Percentiles rank a stretch among this genome's conserved stretches.
phyloP scores from a whole-genome alignment of 306 rosid species.

The Abrus pulchellus region DNA sequence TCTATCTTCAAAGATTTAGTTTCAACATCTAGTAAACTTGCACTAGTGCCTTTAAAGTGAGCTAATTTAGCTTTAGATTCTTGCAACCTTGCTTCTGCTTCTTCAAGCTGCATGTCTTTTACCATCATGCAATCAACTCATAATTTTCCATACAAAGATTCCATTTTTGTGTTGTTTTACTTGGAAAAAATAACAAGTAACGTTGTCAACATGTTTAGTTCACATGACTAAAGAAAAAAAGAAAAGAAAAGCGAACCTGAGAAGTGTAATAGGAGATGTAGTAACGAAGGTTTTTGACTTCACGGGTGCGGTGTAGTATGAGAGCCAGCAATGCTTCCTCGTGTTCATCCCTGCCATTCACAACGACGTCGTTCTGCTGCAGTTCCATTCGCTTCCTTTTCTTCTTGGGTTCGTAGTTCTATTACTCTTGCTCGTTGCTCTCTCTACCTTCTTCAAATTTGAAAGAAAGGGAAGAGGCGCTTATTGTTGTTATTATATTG shows the following conservation, averaged over 20 bases:
- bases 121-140: constrained; percentile 42
- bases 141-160: constrained; percentile 13
- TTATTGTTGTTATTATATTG: not conserved
- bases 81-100: constrained; percentile 61
- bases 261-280: constrained; percentile 62
- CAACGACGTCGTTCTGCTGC: not conserved
- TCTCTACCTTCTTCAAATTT: not conserved
- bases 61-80: constrained; percentile 69
- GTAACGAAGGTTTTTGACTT: constrained; percentile 58
- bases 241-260: constrained; percentile 52
- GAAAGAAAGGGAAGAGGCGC: not conserved
- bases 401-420: not conserved
- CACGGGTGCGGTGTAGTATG: constrained; percentile 67
- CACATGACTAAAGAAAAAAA: not conserved
- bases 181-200: not conserved
- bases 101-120: constrained; percentile 66
- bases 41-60: constrained; percentile 47
- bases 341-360: constrained; percentile 48
- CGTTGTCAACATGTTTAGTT: too few species aligned
- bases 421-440: not conserved
- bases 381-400: not conserved
- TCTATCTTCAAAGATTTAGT: constrained; percentile 56
- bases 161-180: not conserved
- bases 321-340: constrained; percentile 75
- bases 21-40: constrained; percentile 37